Conservation (phyloP, 2,329 filamentous ascomycete genomes). For the Trichoderma sp. region DNA sequence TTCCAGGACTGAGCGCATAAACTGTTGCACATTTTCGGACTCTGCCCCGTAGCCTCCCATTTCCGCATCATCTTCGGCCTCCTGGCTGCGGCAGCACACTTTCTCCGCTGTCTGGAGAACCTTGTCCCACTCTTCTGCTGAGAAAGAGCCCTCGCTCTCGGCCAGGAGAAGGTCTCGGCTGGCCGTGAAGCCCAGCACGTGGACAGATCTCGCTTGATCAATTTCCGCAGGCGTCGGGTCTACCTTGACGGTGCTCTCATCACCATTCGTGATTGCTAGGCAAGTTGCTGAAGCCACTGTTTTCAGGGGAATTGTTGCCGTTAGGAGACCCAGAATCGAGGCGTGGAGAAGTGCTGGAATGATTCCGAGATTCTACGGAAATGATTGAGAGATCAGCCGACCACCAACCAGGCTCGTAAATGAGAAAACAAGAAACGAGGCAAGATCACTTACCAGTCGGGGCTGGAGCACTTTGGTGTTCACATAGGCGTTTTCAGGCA, state of each 20-base stretch:
- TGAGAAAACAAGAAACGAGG: background rate
- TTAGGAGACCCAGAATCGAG: constrained; percentile 72
- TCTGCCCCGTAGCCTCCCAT: constrained; percentile 44
- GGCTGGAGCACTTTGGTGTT: constrained; percentile 60
- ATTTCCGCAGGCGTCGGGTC: constrained; percentile 64
- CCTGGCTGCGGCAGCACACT: constrained; percentile 56
- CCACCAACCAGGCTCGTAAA: background rate
- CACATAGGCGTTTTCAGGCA: constrained; percentile 65
- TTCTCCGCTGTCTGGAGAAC: constrained; percentile 62
- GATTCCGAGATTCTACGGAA: constrained; percentile 66
- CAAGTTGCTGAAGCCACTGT: constrained; percentile 66
- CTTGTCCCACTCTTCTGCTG: constrained; percentile 70
- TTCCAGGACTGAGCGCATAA: constrained; percentile 61
- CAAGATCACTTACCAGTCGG: constrained; percentile 50
- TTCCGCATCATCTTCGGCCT: constrained; percentile 39
- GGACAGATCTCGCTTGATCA: constrained; percentile 64
- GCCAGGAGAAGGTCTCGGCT: constrained; percentile 69
- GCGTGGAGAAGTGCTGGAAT: constrained; percentile 82
- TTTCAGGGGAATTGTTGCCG: constrained; percentile 76
- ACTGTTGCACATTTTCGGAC: constrained; percentile 53
- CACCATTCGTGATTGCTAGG: constrained; percentile 50
- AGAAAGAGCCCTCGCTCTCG: constrained; percentile 80
- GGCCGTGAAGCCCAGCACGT: constrained; percentile 81
- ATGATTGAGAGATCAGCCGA: constrained; percentile 18
- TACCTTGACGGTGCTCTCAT: constrained; percentile 39